A percentile compares a stretch with the other conserved stretches of the same genome.
Conservation (phyloP, 805 yeast genomes). For the Suhomyces faveliae region DNA sequence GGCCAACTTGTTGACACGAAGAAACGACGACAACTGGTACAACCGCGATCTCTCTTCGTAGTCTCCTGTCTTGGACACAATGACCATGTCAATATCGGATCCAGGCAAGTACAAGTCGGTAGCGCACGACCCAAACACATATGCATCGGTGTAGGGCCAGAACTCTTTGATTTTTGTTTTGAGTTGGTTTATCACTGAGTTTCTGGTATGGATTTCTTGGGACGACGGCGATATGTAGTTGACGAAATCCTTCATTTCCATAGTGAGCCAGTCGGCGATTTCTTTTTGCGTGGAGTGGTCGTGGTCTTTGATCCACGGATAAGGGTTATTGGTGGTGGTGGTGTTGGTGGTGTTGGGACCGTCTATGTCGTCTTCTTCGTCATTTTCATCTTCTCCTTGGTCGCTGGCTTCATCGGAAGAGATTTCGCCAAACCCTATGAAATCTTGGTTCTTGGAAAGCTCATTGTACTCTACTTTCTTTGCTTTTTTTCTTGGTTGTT, state of each 20-base stretch:
- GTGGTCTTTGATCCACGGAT: slow-evolving; percentile 77
- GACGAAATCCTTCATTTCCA: slow-evolving; percentile 82
- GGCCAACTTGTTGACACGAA: slow-evolving; percentile 63
- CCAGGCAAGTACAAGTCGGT: slow-evolving; percentile 92
- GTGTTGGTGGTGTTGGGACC: slow-evolving; percentile 21
- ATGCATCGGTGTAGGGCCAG: slow-evolving; percentile 79
- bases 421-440: slow-evolving; percentile 53
- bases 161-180: slow-evolving; percentile 49
- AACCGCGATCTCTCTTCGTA: slow-evolving; percentile 63
- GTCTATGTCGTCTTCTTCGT: slow-evolving; percentile 11
- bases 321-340: slow-evolving; percentile 33
- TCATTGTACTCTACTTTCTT: slow-evolving; percentile 27
- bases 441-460: slow-evolving; percentile 48
- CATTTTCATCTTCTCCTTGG: slow-evolving; percentile 28
- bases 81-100: slow-evolving; percentile 93
- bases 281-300: slow-evolving; percentile 77
- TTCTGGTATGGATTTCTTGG: slow-evolving; percentile 67
- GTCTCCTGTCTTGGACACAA: slow-evolving; percentile 59
- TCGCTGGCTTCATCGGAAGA: slow-evolving; percentile 36
- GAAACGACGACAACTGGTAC: slow-evolving; percentile 68
- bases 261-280: slow-evolving; percentile 81
- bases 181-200: slow-evolving; percentile 59
- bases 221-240: slow-evolving; percentile 82
- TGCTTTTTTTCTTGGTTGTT: slow-evolving; percentile 11
- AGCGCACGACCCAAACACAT: slow-evolving; percentile 92